phyloP scores from a whole-genome alignment of 441 rosid species.

The Populus hybrid region DNA sequence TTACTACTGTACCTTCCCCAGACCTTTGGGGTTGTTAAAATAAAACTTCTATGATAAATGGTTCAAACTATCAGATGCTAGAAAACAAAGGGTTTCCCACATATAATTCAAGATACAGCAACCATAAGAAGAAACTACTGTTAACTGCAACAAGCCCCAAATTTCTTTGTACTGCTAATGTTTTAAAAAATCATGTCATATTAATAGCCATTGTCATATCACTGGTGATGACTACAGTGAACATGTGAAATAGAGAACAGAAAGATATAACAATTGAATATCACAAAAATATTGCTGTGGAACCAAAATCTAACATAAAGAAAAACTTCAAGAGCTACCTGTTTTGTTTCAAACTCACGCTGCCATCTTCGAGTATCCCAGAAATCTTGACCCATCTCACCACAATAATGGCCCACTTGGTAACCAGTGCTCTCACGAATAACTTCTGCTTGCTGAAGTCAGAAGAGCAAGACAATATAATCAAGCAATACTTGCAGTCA shows the following conservation, averaged over 20 bases:
- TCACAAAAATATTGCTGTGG: neutral
- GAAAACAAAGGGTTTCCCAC: neutral
- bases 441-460: conserved; percentile 95
- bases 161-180: neutral
- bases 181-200: neutral
- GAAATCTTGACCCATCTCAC: conserved; percentile 99
- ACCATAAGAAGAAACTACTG: neutral
- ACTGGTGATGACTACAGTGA: neutral
- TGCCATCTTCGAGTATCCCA: conserved; percentile 99
- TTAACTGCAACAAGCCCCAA: neutral
- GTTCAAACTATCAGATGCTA: neutral
- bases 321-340: conserved; percentile 46
- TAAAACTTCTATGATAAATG: neutral
- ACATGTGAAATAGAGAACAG: neutral
- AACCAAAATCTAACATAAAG: conserved; percentile 9
- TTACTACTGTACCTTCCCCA: neutral
- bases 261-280: neutral
- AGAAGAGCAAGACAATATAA: conserved; percentile 21
- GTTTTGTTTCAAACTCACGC: conserved; percentile 90
- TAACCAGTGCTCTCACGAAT: conserved; percentile 74
- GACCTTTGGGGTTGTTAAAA: neutral
- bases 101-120: neutral
- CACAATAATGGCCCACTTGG: conserved; percentile 94
- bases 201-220: neutral
- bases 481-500: conserved; percentile 13